A percentile compares a stretch with the other conserved stretches of the same genome.
Conservation (phyloP, 2,329 filamentous ascomycete species). For the Rasamsonia emersonii region DNA sequence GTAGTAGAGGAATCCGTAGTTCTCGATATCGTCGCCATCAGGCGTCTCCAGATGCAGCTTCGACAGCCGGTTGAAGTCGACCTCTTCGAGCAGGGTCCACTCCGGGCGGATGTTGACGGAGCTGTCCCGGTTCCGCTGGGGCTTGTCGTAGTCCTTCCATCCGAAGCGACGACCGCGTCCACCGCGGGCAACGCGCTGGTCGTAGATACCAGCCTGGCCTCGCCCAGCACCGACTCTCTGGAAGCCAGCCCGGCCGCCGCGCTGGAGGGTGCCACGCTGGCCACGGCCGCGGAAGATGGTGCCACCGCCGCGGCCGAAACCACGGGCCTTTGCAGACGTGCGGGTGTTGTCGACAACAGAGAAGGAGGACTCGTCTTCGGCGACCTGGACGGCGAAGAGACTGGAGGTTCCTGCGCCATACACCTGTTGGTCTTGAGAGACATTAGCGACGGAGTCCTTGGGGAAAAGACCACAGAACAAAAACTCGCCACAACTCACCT, state of each 20-base stretch:
- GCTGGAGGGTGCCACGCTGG: constrained; percentile 65
- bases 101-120: constrained; percentile 94
- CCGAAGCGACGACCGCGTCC: constrained; percentile 78
- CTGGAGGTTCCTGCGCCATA: constrained; percentile 84
- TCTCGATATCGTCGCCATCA: constrained; percentile 89
- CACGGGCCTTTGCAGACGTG: constrained; percentile 72
- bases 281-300: constrained; percentile 75
- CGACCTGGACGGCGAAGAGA: constrained; percentile 80
- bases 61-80: constrained; percentile 88
- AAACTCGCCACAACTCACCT: constrained; percentile 46
- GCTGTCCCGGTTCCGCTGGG: constrained; percentile 87
- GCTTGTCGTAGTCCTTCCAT: constrained; percentile 99
- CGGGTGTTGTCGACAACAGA: constrained; percentile 94
- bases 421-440: constrained; percentile 72
- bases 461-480: constrained; percentile 1
- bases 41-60: constrained; percentile 95
- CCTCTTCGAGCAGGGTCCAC: constrained; percentile 94
- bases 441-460: constrained; percentile 12
- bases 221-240: constrained; percentile 63
- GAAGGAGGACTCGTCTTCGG: constrained; percentile 95
- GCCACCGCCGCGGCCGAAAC: constrained; percentile 75
- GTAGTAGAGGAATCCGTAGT: constrained; percentile 96
- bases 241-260: constrained; percentile 62
- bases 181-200: constrained; percentile 60
- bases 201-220: constrained; percentile 60